Conservation (phyloP, 2,329 filamentous ascomycete species). For the Colletotrichum sp. region DNA sequence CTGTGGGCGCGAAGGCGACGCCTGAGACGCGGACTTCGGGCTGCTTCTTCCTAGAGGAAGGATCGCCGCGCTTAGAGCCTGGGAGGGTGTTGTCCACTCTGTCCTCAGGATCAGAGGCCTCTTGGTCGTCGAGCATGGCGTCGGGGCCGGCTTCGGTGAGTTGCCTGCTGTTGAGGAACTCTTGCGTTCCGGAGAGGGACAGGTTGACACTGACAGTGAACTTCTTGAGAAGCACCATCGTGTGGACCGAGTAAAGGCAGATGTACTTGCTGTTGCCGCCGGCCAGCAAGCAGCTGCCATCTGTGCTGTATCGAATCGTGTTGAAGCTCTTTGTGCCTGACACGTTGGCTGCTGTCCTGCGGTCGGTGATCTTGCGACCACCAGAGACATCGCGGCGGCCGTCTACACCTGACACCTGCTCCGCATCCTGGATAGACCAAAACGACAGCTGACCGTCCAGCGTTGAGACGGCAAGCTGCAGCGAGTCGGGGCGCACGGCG, state of each 20-base stretch:
- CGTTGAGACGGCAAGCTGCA: constrained; percentile 90
- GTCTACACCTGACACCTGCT: constrained; percentile 86
- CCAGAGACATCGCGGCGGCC: constrained; percentile 92
- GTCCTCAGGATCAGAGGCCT: constrained; percentile 88
- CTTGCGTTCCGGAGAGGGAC: constrained; percentile 94
- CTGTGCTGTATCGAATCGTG: constrained; percentile 87
- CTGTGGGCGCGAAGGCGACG: constrained; percentile 87
- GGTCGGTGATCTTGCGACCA: constrained; percentile 86
- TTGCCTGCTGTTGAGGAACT: constrained; percentile 91
- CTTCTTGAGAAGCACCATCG: constrained; percentile 90
- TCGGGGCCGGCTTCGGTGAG: constrained; percentile 89
- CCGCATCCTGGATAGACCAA: constrained; percentile 89
- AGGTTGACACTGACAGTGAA: constrained; percentile 95
- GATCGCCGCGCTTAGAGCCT: constrained; percentile 86
- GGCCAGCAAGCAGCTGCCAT: constrained; percentile 88
- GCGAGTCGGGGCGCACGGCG: constrained; percentile 86
- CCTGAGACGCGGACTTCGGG: constrained; percentile 86
- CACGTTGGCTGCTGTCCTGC: constrained; percentile 88
- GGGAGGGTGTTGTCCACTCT: constrained; percentile 81
- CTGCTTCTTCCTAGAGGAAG: constrained; percentile 75
- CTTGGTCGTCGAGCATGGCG: constrained; percentile 85
- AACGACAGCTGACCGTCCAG: constrained; percentile 94
- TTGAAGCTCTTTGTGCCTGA: constrained; percentile 90
- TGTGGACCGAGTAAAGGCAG: constrained; percentile 93
- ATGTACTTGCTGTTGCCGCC: constrained; percentile 99